Conservation (phyloP, 208 protist genomes). For the Crithidia brevicula region DNA sequence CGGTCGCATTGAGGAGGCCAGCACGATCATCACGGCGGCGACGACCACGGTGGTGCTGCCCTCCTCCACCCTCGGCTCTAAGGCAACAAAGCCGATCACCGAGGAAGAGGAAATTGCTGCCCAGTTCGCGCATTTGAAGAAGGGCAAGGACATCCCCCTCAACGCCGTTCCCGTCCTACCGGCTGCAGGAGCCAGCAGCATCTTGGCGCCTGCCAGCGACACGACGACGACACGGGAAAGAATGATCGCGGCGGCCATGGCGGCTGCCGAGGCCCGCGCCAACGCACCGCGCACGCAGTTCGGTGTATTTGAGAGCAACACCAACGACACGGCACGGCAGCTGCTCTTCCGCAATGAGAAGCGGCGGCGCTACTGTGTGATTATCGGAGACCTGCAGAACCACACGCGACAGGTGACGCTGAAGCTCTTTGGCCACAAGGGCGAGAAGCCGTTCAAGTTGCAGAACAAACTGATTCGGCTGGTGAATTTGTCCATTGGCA, state of each 20-base stretch:
- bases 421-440: conserved; percentile 83
- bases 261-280: conserved; percentile 27
- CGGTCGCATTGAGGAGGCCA: conserved; percentile 34
- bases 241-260: conserved; percentile 23
- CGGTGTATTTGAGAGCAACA: conserved; percentile 34
- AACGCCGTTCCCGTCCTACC: conserved; percentile 39
- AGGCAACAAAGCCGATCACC: conserved; percentile 17
- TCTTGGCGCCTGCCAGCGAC: conserved; percentile 22
- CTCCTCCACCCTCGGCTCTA: conserved; percentile 29
- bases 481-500: conserved; percentile 82
- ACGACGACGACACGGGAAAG: conserved; percentile 19
- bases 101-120: conserved; percentile 35
- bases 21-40: conserved; percentile 52
- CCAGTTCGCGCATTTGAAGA: conserved; percentile 30
- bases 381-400: conserved; percentile 79
- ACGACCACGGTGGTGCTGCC: conserved; percentile 61
- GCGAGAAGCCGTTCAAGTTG: conserved; percentile 83
- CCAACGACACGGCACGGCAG: conserved; percentile 72
- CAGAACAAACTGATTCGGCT: conserved; percentile 87
- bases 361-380: conserved; percentile 83
- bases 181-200: conserved; percentile 28
- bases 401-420: conserved; percentile 57
- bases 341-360: conserved; percentile 85
- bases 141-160: conserved; percentile 29
- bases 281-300: conserved; percentile 35